phyloP scores from a whole-genome alignment of 106 monocot genomes.

The Dactylorhiza incarnata region DNA sequence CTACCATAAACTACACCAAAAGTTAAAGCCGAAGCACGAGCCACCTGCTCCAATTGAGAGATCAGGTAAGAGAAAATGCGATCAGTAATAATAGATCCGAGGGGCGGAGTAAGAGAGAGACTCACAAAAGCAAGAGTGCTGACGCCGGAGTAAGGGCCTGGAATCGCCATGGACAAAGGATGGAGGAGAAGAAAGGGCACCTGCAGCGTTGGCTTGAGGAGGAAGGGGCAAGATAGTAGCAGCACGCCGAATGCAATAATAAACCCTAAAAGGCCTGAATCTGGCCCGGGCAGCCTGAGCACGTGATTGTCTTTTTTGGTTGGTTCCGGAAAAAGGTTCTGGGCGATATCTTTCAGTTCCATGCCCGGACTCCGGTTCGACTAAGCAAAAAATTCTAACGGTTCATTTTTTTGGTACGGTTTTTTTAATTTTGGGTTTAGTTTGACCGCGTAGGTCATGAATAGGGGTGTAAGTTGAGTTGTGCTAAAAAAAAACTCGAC shows the following conservation, averaged over 20 bases:
- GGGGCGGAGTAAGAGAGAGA: not conserved
- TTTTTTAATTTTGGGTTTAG: no score
- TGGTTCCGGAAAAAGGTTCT: no score
- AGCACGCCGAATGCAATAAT: not conserved
- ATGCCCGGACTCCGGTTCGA: no score
- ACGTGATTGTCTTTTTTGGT: no score
- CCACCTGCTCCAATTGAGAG: constrained; percentile 28
- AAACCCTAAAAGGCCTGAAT: not conserved
- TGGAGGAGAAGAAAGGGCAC: not conserved
- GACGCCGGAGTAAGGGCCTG: constrained; percentile 52
- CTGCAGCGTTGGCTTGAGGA: not conserved
- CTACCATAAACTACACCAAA: constrained; percentile 48
- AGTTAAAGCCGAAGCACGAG: constrained; percentile 48
- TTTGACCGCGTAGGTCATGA: no score
- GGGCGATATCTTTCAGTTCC: no score
- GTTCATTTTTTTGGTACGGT: no score
- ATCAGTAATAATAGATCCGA: not conserved
- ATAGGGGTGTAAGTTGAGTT: no score
- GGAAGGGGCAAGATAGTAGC: not conserved
- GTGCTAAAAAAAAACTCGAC: no score
- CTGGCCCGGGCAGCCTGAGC: not conserved
- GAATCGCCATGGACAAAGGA: constrained; percentile 35
- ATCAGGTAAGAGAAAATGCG: not conserved
- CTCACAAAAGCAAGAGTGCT: constrained; percentile 56
- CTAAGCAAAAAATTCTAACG: no score